Evolutionary conservation across 345 rosid species (phyloP).

Genomic region (Euphorbia lathyris): DNA sequence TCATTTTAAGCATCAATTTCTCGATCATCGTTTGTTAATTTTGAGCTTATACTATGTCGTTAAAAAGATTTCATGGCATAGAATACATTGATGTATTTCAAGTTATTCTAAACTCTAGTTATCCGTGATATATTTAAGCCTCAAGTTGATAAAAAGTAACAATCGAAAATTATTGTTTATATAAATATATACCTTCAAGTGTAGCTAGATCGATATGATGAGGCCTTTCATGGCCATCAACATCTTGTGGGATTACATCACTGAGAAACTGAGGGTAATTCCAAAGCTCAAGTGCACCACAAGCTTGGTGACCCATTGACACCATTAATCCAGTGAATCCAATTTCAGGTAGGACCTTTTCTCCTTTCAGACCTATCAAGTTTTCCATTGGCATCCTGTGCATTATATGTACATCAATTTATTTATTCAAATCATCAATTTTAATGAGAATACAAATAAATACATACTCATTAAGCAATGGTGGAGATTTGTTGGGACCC

Average conservation of each 20-base stretch:
- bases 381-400: conserved; percentile 36
- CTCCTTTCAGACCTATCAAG: conserved; percentile 45
- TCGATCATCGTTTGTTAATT: no score
- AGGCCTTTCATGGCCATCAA: conserved; percentile 42
- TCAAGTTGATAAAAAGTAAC: no score
- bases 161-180: no score
- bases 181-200: conserved; percentile 55
- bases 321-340: conserved; percentile 47
- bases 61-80: no score
- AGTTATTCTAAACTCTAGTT: no score
- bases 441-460: no score
- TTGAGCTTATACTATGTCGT: no score
- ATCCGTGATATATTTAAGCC: no score
- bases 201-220: conserved; percentile 49
- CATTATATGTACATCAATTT: no score
- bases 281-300: conserved; percentile 52
- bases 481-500: conserved; percentile 41
- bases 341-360: conserved; percentile 28
- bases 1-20: no score
- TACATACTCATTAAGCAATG: conserved; percentile 10
- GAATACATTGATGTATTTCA: no score
- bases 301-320: conserved; percentile 71
- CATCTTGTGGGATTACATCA: conserved; percentile 36
- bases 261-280: conserved; percentile 56
- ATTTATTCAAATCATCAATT: no score